Conservation (phyloP, 805 yeast genomes). For the Candida bentonensis region DNA sequence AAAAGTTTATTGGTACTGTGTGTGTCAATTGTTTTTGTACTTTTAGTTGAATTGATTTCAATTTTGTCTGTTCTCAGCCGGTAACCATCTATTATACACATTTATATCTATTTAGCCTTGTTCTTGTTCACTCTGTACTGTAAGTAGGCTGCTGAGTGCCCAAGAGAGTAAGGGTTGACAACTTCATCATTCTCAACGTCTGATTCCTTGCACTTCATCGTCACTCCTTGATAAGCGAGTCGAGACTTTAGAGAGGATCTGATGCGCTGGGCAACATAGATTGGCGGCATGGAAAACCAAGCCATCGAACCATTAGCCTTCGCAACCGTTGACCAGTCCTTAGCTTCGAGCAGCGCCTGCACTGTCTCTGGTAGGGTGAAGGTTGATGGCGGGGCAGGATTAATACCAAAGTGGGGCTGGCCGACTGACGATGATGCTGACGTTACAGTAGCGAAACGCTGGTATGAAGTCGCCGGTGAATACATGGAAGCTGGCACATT, state of each 20-base stretch:
- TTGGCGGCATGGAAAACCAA: constrained; percentile 1
- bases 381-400: neutral
- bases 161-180: neutral
- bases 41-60: too few species aligned
- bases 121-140: neutral
- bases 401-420: neutral
- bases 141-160: neutral
- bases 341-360: neutral
- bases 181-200: neutral
- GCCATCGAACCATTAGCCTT: neutral
- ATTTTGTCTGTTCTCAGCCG: too few species aligned
- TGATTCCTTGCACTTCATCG: neutral
- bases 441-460: neutral
- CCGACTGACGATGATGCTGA: neutral
- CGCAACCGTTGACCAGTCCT: neutral
- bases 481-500: neutral
- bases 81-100: too few species aligned
- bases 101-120: too few species aligned
- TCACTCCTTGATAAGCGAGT: neutral
- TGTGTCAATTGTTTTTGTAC: too few species aligned
- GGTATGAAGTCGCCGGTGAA: neutral
- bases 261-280: neutral
- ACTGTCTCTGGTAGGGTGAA: neutral
- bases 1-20: too few species aligned
- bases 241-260: neutral